A percentile compares a stretch with the other conserved stretches of the same genome.
phyloP scores from a whole-genome alignment of 2,329 filamentous ascomycete species.

The Epichloe gansuensis region DNA sequence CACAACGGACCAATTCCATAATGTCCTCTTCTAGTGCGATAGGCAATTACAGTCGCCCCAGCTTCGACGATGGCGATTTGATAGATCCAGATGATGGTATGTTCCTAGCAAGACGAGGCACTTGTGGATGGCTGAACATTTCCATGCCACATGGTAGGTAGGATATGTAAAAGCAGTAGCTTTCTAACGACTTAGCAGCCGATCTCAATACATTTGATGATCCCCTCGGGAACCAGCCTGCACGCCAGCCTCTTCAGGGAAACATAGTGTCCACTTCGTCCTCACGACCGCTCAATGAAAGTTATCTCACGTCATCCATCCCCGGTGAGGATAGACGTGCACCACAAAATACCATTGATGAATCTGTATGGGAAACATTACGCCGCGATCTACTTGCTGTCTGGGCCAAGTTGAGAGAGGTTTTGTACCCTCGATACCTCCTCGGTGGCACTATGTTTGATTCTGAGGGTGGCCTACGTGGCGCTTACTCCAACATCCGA shows the following conservation, averaged over 20 bases:
- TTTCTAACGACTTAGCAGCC: constrained; percentile 31
- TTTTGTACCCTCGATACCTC: constrained; percentile 89
- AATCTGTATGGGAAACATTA: constrained; percentile 94
- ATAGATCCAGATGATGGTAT: constrained; percentile 71
- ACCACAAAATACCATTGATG: constrained; percentile 87
- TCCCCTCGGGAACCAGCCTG: constrained; percentile 54
- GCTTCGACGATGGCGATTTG: constrained; percentile 54
- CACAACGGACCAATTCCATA: background rate
- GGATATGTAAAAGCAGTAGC: background rate
- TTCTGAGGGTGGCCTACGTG: constrained; percentile 38
- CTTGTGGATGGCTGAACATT: background rate
- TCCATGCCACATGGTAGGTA: too few species aligned
- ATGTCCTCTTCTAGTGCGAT: constrained; percentile 36
- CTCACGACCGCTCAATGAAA: constrained; percentile 50
- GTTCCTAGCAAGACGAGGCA: constrained; percentile 6
- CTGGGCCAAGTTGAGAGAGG: constrained; percentile 97
- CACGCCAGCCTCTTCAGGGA: constrained; percentile 69
- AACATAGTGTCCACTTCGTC: constrained; percentile 59
- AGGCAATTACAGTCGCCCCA: constrained; percentile 48
- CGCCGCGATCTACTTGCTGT: constrained; percentile 82
- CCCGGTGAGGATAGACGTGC: constrained; percentile 86
- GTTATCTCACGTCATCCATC: constrained; percentile 78
- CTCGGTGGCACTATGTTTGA: constrained; percentile 58
- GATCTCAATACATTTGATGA: constrained; percentile 91
- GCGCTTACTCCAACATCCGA: constrained; percentile 48